A percentile compares a stretch with the other conserved stretches of the same genome.
Evolutionary conservation across 208 protist genomes (phyloP).

Genomic region (Leishmania tarentolae): DNA sequence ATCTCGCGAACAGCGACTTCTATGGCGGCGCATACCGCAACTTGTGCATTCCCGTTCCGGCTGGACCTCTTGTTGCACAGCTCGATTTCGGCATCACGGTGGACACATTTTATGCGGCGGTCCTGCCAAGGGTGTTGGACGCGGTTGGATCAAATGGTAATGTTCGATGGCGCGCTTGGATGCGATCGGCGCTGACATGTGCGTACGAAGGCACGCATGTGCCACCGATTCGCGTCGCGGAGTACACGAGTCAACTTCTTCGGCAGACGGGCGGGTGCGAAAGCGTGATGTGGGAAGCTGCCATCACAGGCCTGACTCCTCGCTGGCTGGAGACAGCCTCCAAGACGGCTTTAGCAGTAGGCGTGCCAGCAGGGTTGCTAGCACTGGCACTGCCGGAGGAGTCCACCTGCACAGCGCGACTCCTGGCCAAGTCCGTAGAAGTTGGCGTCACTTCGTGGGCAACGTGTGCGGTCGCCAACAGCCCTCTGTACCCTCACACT

Average conservation of each 20-base stretch:
- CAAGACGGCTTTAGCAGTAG: constrained; percentile 74
- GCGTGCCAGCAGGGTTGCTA: constrained; percentile 44
- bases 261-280: constrained; percentile 39
- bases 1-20: constrained; percentile 6
- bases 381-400: constrained; percentile 50
- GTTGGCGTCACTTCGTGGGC: constrained; percentile 48
- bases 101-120: constrained; percentile 49
- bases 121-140: constrained; percentile 27
- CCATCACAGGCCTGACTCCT: constrained; percentile 48
- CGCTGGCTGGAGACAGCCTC: constrained; percentile 81
- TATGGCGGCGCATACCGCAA: constrained; percentile 28
- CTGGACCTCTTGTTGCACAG: constrained; percentile 62
- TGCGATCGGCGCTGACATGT: constrained; percentile 81
- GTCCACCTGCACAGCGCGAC: constrained; percentile 24
- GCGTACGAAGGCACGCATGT: constrained; percentile 78
- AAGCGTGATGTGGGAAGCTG: constrained; percentile 71
- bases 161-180: constrained; percentile 69
- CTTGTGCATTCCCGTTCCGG: constrained; percentile 71
- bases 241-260: constrained; percentile 62
- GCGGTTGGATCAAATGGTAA: constrained; percentile 7
- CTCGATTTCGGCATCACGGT: constrained; percentile 53
- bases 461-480: constrained; percentile 31
- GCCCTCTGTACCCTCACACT: constrained; percentile 35
- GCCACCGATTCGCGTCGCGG: constrained; percentile 65
- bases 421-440: constrained; percentile 53